Conservation (phyloP, 768 basidiomycete genomes). For the Coprinellus micaceus region DNA sequence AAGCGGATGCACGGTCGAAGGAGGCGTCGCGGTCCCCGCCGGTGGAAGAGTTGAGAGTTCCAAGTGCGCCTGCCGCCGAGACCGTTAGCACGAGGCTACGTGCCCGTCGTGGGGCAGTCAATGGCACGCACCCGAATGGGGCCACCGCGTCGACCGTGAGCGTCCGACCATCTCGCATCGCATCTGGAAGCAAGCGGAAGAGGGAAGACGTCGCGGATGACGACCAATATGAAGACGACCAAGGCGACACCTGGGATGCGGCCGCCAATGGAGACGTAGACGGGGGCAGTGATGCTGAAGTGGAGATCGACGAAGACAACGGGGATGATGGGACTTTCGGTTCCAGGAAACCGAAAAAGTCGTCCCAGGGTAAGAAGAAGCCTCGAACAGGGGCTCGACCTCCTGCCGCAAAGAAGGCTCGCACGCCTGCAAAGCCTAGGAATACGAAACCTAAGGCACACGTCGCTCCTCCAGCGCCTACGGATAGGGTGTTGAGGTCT, state of each 20-base stretch:
- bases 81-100: background rate
- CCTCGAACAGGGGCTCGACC: background rate
- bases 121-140: background rate
- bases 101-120: background rate
- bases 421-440: background rate
- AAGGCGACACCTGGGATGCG: constrained; percentile 7
- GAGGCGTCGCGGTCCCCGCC: background rate
- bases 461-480: background rate
- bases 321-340: constrained; percentile 10
- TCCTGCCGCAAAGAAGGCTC: background rate
- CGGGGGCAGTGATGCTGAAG: constrained; percentile 10
- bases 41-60: background rate
- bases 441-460: background rate
- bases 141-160: background rate
- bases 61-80: background rate
- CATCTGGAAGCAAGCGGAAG: constrained; percentile 1
- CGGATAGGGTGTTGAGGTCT: background rate
- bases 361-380: background rate
- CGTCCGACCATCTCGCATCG: background rate
- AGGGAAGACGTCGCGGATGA: constrained; percentile 18
- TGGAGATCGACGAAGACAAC: constrained; percentile 9
- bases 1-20: constrained; percentile 8
- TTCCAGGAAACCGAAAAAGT: constrained; percentile 8
- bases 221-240: constrained; percentile 1
- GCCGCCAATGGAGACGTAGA: constrained; percentile 7